Evolutionary conservation across 192 early-diverging fungal species (phyloP).

Genomic region (Cladochytrium replicatum): DNA sequence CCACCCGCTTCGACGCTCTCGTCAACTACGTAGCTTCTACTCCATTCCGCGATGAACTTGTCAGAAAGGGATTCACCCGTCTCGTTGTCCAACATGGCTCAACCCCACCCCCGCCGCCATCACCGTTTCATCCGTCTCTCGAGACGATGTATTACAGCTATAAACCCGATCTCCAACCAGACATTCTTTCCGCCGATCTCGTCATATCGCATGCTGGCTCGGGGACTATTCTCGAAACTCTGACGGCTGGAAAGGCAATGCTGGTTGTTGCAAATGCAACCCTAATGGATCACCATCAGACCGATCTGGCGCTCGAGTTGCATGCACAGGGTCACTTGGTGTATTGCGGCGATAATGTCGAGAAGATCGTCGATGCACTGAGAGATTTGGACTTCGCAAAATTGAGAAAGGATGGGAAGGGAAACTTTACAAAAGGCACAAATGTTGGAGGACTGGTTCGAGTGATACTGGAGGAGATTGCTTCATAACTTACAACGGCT

Average conservation of each 20-base stretch:
- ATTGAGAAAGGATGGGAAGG: too few species aligned
- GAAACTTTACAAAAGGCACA: too few species aligned
- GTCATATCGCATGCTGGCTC: slow-evolving; percentile 82
- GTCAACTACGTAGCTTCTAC: slow-evolving; percentile 34
- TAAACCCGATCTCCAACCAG: slow-evolving; percentile 36
- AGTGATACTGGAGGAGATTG: too few species aligned
- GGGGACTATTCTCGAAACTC: slow-evolving; percentile 71
- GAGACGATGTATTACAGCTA: slow-evolving; percentile 46
- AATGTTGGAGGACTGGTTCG: too few species aligned
- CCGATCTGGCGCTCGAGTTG: slow-evolving; percentile 81
- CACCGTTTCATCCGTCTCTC: slow-evolving; percentile 5
- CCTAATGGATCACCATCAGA: slow-evolving; percentile 84
- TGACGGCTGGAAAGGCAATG: slow-evolving; percentile 46
- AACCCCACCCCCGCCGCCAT: neutral
- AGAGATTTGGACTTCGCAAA: too few species aligned
- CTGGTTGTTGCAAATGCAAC: slow-evolving; percentile 66
- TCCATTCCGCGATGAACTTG: slow-evolving; percentile 39
- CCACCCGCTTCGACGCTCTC: slow-evolving; percentile 77
- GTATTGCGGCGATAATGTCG: too few species aligned
- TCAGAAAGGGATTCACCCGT: slow-evolving; percentile 35
- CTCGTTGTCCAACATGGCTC: slow-evolving; percentile 64
- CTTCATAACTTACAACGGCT: too few species aligned
- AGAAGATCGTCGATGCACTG: too few species aligned
- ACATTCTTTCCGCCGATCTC: slow-evolving; percentile 55
- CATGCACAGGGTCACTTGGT: too few species aligned